Evolutionary conservation across 1,284 basidiomycete species (phyloP), one percentile per base, ranked within the genome.

Genomic region (Rhodotorula sp.): DNA sequence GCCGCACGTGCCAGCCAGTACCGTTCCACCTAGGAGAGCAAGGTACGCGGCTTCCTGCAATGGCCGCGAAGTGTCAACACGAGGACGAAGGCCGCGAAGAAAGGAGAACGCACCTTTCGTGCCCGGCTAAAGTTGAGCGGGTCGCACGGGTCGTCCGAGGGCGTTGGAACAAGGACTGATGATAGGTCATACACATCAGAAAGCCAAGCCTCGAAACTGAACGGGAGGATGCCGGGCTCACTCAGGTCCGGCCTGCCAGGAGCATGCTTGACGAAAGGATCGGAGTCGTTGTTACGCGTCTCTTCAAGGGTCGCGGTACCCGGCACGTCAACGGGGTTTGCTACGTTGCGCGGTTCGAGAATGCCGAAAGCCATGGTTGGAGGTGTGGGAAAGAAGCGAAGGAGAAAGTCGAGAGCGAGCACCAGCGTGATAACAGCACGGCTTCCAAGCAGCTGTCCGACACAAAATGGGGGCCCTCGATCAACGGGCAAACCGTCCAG

Each of bases 21-120:
- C 82, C 13, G 83, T 82, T 8, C 82, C 81, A 67, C 83, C 83
- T 7, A 81, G 80, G 34, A 83, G 84, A 82, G 83, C 82, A 82
- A 83, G 83, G 70, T 84, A 84, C 64, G 83, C 84, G 0, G 82
- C 81, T 66, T 71, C 48, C 48, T 49, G 52, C 25, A 27, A 27
- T n/a, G 14, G 52, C 14, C 9, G 25, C 12, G 25, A 27, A 27
- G 3, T 7, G 17, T 49, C 14, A 49, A 16, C 48, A 19, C 13
- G 13, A 13, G 16, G 48, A 19, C 21, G 17, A 19, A 49, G 17
- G 21, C 16, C 17, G 17, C 17, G 10, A 49, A 19, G 48, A 7
- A 19, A 49, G 14, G 48, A 16, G 48, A 49, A 49, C 34, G 34
- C 49, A 19, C 70, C 41, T 68, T 64, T 54, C 56, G 52, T 4